Evolutionary conservation across 306 rosid genomes (phyloP).

Genomic region (Pyrus pyrifolia): DNA sequence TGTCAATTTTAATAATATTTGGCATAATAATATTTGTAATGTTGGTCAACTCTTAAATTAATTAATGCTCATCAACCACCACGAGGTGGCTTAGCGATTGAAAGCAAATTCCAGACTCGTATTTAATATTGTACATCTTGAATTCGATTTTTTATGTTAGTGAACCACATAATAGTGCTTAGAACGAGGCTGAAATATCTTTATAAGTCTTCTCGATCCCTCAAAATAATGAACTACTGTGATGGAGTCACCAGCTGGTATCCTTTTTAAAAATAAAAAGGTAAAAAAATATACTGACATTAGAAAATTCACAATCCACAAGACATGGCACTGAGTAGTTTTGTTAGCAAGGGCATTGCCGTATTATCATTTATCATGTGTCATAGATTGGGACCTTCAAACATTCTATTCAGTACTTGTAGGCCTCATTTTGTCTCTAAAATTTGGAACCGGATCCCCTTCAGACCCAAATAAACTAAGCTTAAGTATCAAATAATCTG

Average conservation of each 20-base stretch:
- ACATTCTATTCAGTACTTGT: background rate
- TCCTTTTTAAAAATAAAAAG: no score
- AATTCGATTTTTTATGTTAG: accelerated
- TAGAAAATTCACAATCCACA: background rate
- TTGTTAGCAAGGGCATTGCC: background rate
- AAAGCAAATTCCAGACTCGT: accelerated
- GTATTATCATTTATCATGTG: background rate
- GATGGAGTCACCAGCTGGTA: accelerated
- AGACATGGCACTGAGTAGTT: background rate
- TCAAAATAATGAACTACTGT: no score
- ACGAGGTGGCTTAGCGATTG: no score
- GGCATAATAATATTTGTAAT: background rate
- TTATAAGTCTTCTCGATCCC: no score
- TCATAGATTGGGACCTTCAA: background rate
- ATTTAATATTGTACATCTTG: accelerated
- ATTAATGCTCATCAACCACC: background rate
- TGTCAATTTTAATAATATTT: background rate
- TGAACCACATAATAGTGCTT: accelerated
- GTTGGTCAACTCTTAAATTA: background rate
- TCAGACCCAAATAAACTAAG: no score
- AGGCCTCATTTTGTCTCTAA: background rate
- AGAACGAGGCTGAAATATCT: no score
- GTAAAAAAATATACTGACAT: no score
- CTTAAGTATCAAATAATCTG: no score
- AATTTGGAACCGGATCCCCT: no score